These are phyloP conservation scores for Rauvolfia tetraphylla DNA, from an alignment of 257 asterid species.

Conservation along the genomic window DNA sequence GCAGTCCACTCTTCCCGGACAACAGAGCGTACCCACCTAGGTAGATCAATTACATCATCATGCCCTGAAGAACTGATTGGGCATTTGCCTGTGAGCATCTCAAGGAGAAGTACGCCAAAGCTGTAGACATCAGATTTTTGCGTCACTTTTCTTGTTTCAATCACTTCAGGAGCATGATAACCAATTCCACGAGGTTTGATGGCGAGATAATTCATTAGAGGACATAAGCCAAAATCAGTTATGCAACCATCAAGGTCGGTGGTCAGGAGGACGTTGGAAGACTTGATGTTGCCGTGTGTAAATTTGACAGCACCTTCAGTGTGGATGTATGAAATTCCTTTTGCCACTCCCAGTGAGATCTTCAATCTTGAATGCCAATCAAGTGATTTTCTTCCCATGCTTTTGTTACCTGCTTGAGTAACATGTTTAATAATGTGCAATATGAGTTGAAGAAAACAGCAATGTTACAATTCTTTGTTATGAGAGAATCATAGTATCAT, in stretches of 20 bases:
- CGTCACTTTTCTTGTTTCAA: conserved; percentile 53
- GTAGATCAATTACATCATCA: conserved; percentile 72
- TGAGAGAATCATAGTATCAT: too few species aligned
- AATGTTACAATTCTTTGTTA: too few species aligned
- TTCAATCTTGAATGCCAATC: conserved; percentile 86
- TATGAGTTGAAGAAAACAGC: background rate
- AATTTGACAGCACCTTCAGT: conserved; percentile 53
- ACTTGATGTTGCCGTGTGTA: conserved; percentile 76
- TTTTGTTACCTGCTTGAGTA: conserved; percentile 46
- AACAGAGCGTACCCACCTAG: conserved; percentile 91
- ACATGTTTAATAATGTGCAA: background rate
- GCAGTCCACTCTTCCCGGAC: conserved; percentile 99
- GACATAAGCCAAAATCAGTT: conserved; percentile 65
- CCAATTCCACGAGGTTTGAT: conserved; percentile 63
- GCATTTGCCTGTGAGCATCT: conserved; percentile 82
- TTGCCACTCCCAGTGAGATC: conserved; percentile 69
- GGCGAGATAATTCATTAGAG: conserved; percentile 50
- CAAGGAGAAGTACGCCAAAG: conserved; percentile 88
- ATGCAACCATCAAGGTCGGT: conserved; percentile 50
- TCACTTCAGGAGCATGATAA: conserved; percentile 87
- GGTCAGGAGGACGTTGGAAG: conserved; percentile 76
- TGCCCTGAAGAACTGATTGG: conserved; percentile 55
- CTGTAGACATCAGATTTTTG: conserved; percentile 89
- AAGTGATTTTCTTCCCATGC: conserved; percentile 40
- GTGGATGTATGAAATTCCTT: conserved; percentile 75